Evolutionary conservation across 345 rosid genomes (phyloP).

Genomic region (Ceriops tagal): DNA sequence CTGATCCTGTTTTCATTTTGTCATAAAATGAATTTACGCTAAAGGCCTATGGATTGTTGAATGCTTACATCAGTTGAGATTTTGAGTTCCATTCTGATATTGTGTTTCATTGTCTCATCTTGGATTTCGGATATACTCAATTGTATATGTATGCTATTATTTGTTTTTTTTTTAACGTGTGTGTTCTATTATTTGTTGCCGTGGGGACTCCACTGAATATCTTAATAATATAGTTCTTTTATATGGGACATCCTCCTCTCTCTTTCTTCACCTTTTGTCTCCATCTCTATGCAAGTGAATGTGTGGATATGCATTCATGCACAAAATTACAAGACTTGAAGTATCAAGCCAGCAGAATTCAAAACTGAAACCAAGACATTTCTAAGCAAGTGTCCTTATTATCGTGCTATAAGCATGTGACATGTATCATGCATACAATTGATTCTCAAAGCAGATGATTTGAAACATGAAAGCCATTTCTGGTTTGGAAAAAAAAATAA

Average conservation of each 20-base stretch:
- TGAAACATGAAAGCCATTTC: too few species aligned
- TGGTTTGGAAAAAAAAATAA: too few species aligned
- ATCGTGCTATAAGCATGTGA: too few species aligned
- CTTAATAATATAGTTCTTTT: background rate
- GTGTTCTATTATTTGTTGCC: background rate
- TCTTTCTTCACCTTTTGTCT: background rate
- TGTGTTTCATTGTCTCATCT: slow-evolving; percentile 7
- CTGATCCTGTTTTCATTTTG: slow-evolving; percentile 17
- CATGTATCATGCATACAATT: too few species aligned
- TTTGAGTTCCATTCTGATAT: slow-evolving; percentile 12
- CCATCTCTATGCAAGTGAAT: background rate
- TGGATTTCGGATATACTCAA: slow-evolving; percentile 15
- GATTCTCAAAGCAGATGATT: too few species aligned
- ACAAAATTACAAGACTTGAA: too few species aligned
- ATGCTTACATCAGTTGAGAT: slow-evolving; percentile 35
- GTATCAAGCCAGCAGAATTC: too few species aligned
- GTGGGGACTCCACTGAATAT: background rate
- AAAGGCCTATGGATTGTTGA: background rate
- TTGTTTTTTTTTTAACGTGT: background rate
- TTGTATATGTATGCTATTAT: background rate
- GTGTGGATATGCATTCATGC: too few species aligned
- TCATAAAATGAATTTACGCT: background rate
- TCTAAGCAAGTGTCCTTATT: too few species aligned
- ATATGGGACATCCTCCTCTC: background rate
- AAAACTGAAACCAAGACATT: too few species aligned